phyloP scores from a whole-genome alignment of 257 asterid genomes.

The Capsicum rhomboideum region DNA sequence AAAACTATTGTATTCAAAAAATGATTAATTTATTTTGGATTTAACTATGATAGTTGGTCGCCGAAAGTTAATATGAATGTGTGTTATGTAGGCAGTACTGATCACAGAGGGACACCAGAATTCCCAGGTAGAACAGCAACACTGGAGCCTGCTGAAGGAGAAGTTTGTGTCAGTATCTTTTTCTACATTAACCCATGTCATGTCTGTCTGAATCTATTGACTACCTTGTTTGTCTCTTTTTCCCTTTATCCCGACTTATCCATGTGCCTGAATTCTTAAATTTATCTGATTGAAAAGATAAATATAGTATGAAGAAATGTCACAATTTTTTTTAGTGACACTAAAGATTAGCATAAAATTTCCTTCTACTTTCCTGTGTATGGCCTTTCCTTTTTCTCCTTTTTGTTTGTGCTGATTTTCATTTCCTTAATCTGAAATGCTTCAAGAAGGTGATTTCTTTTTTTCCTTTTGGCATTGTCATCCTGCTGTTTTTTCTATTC shows the following conservation, averaged over 20 bases:
- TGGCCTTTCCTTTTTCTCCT: not conserved
- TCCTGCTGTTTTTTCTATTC: not conserved
- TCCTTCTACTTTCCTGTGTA: not conserved
- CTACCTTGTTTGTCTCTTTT: not conserved
- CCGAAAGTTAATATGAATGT: not conserved
- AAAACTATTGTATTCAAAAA: not conserved
- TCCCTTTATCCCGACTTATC: not conserved
- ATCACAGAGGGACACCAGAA: constrained; percentile 92
- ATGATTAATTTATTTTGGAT: not conserved
- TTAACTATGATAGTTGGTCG: not conserved
- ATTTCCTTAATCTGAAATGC: not conserved
- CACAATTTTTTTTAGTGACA: not conserved
- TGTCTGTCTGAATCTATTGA: not conserved
- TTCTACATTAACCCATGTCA: not conserved
- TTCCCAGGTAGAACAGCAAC: constrained; percentile 94
- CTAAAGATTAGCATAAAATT: not conserved
- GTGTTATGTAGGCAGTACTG: constrained; percentile 69
- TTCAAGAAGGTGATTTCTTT: not conserved
- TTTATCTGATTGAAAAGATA: not conserved
- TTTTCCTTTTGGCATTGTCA: not conserved
- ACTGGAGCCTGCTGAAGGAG: constrained; percentile 77
- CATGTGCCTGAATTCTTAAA: not conserved
- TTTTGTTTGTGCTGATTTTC: not conserved
- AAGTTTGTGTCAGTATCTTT: constrained; percentile 50
- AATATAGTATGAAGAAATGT: not conserved